Conservation (phyloP, 768 basidiomycete genomes). For the Mrakia gelida region DNA sequence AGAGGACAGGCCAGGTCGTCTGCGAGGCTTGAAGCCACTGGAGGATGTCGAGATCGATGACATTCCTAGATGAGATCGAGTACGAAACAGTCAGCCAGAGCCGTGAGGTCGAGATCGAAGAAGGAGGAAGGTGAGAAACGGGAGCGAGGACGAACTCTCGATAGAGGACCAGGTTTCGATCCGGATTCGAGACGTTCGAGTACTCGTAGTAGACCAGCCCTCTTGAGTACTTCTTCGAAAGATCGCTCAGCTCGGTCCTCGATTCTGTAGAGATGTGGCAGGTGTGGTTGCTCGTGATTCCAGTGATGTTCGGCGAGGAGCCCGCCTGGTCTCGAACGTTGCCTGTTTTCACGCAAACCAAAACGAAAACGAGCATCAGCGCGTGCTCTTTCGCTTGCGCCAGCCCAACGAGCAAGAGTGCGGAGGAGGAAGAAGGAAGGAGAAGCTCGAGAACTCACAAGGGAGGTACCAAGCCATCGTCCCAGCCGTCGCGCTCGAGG, state of each 20-base stretch:
- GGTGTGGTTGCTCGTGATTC: constrained; percentile 57
- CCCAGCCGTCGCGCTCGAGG: not conserved
- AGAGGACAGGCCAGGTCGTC: constrained; percentile 75
- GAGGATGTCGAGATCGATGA: constrained; percentile 80
- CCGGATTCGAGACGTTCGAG: constrained; percentile 66
- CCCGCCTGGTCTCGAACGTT: constrained; percentile 77
- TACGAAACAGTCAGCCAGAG: constrained; percentile 23
- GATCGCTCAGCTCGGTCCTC: constrained; percentile 49
- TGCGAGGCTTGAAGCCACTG: constrained; percentile 76
- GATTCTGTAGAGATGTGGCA: constrained; percentile 67
- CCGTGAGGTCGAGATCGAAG: not conserved
- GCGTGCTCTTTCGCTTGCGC: too few species aligned
- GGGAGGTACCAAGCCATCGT: constrained; percentile 91
- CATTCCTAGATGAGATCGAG: constrained; percentile 53
- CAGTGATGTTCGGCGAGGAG: constrained; percentile 59
- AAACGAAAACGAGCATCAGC: too few species aligned
- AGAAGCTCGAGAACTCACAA: constrained; percentile 44
- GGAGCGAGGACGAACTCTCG: constrained; percentile 67
- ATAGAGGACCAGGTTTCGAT: constrained; percentile 84
- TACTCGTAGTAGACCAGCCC: constrained; percentile 94
- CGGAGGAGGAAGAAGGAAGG: too few species aligned
- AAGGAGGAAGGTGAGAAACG: too few species aligned
- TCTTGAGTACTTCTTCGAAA: constrained; percentile 44
- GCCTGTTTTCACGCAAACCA: constrained; percentile 42
- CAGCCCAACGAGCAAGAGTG: too few species aligned